phyloP scores from a whole-genome alignment of 1,139 yeast genomes.

The Zygoascus meyerae region DNA sequence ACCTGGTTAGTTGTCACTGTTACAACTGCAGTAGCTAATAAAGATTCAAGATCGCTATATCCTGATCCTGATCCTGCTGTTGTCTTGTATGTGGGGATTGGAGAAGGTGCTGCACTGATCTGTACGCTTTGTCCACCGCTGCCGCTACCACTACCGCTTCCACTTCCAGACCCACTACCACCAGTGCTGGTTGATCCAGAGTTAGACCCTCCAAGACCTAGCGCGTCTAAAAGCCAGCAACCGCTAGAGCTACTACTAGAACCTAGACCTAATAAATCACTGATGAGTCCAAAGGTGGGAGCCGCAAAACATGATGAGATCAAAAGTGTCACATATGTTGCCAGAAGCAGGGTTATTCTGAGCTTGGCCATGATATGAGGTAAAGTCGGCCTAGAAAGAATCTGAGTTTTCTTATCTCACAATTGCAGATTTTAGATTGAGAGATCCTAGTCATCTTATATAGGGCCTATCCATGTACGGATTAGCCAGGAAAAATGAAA shows the following conservation, averaged over 20 bases:
- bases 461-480: no score
- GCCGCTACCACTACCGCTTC: neutral
- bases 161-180: neutral
- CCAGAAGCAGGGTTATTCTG: neutral
- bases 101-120: no score
- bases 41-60: neutral
- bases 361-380: neutral
- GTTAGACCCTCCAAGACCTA: neutral
- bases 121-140: no score
- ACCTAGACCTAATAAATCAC: neutral
- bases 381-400: no score
- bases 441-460: no score
- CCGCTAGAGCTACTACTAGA: neutral
- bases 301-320: neutral
- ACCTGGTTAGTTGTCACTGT: neutral
- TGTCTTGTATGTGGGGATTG: no score
- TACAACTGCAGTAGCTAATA: neutral
- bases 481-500: no score
- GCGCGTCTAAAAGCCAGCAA: neutral
- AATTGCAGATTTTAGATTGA: no score
- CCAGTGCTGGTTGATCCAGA: neutral
- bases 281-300: constrained; percentile 1
- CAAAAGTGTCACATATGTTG: neutral
- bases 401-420: no score
- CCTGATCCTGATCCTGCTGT: neutral